Evolutionary conservation across 805 yeast species (phyloP), one percentile per base, ranked within the genome.

Genomic region (Yarrowia divulgata): DNA sequence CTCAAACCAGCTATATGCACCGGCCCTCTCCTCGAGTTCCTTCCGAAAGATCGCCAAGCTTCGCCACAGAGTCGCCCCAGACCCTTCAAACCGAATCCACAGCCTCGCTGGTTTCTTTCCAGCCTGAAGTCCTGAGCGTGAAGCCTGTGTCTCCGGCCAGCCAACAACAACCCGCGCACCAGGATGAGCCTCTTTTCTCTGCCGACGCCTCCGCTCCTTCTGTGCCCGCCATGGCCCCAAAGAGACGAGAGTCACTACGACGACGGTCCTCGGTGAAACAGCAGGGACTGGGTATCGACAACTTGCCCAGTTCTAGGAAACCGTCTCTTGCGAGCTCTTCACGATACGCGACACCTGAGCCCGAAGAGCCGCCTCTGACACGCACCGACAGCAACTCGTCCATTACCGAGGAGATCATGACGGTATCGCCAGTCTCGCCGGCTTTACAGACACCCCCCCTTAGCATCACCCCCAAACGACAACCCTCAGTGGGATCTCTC

Each of bases 361-460:
- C 63, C 4, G 63, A 40, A 10, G 63, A 57, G 39, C 50, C 52
- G 23, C 40, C 64, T 29, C 40, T 60, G 19, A 4, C 19, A 1
- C 66, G 66, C 14, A 43, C 66, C n/a, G 32, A 60, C 32, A 60
- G 66, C 66, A 34, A 60, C 52, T 60, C 52, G 34, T 60, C 66
- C 2, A 60, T 60, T n/a, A 32, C 66, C 34, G 66, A 60, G 40
- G 66, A 60, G 40, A 23, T 60, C 37, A 32, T 60, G 66, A 43
- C 50, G 2, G 52, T 60, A 14, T n/a, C 42, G 5, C 66, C 66
- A 1, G 52, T 43, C 42, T 18, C 52, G 3, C 50, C 32, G 23
- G 48, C 19, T 35, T 48, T 57, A 16, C 63, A 57, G 48, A 60
- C 66, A 34, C 66, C 66, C 14, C 66, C 66, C 3, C 66, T 60